Percentiles rank a stretch among this genome's conserved stretches.
Conservation (phyloP, 2,329 filamentous ascomycete species). For the Metarhizium album region DNA sequence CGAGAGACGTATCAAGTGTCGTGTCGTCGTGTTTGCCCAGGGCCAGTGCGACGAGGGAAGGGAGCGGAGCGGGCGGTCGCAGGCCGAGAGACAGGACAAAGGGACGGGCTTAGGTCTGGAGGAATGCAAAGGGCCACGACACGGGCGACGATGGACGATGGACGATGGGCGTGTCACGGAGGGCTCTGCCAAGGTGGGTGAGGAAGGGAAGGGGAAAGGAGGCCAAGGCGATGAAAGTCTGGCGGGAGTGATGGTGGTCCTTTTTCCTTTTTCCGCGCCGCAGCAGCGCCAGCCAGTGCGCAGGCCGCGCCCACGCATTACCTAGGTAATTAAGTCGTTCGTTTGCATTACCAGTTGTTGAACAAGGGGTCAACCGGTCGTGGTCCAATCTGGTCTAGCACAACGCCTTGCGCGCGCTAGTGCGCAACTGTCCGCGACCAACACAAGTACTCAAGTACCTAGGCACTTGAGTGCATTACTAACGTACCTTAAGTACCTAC, state of each 20-base stretch:
- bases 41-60: background rate
- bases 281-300: background rate
- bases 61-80: background rate
- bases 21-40: background rate
- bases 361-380: no score
- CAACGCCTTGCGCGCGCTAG: no score
- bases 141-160: background rate
- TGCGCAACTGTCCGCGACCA: no score
- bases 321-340: no score
- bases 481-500: no score
- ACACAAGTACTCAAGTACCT: no score
- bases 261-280: slow-evolving; percentile 3
- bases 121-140: background rate
- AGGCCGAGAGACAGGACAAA: background rate
- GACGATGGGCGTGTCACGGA: background rate
- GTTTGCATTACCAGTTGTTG: no score
- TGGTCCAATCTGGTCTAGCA: no score
- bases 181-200: background rate
- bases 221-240: background rate
- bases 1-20: background rate
- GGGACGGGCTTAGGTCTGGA: background rate
- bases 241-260: background rate
- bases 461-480: no score
- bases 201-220: background rate
- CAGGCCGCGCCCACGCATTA: no score